Conservation (phyloP, 495 filamentous ascomycete species). For the Trichocladium antarcticum region DNA sequence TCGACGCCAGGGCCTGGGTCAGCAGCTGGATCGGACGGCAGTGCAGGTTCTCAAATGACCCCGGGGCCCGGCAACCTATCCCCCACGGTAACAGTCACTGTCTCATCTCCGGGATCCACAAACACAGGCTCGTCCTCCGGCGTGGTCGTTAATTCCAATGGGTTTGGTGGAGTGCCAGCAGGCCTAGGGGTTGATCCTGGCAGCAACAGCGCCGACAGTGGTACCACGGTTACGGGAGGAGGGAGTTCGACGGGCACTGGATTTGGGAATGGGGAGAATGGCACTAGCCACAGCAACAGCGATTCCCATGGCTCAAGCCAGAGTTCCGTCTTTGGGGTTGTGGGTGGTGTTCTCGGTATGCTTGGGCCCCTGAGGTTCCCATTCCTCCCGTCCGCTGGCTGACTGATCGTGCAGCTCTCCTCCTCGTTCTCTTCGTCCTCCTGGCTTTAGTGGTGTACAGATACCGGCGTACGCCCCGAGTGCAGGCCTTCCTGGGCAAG, state of each 20-base stretch:
- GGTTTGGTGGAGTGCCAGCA: background rate
- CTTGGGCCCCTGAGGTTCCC: background rate
- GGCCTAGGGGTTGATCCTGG: background rate
- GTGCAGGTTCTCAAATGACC: too few species aligned
- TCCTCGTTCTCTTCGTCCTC: conserved; percentile 19
- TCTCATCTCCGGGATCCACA: too few species aligned
- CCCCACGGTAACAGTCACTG: too few species aligned
- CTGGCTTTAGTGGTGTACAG: conserved; percentile 19
- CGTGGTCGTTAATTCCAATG: background rate
- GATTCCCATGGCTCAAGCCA: background rate
- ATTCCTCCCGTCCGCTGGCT: background rate
- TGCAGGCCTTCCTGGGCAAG: conserved; percentile 19
- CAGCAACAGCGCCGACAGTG: background rate
- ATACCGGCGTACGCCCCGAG: conserved; percentile 17
- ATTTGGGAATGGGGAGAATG: background rate
- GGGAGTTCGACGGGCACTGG: background rate
- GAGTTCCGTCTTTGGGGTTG: conserved; percentile 14
- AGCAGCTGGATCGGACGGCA: background rate
- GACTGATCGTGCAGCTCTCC: conserved; percentile 11
- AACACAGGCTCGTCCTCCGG: background rate
- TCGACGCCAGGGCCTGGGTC: background rate
- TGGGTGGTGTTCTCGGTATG: conserved; percentile 20
- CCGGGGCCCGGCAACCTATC: too few species aligned
- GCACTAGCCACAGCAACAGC: background rate
- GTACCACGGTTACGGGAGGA: too few species aligned